Conservation (phyloP, 2,329 filamentous ascomycete species). For the Ceratocystis smalleyi region DNA sequence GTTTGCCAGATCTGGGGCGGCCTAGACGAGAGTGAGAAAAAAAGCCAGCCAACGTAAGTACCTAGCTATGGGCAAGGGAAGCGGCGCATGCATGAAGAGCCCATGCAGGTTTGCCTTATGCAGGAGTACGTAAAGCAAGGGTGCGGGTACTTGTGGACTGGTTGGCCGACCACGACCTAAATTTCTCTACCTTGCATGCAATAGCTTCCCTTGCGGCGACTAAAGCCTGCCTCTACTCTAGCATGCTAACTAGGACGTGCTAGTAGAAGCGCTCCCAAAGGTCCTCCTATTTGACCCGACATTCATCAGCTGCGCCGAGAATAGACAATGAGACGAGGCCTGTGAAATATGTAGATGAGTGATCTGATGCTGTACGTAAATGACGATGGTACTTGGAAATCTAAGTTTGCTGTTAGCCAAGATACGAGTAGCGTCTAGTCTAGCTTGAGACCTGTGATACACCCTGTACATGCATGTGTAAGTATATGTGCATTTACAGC, state of each 20-base stretch:
- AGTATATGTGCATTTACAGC: neutral
- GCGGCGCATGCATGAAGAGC: constrained; percentile 4
- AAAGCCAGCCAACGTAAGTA: neutral
- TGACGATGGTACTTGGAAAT: neutral
- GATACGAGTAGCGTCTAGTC: neutral
- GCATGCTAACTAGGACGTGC: too few relatives aligned
- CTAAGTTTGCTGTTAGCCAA: neutral
- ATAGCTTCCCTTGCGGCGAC: neutral
- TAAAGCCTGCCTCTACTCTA: neutral
- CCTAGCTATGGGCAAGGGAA: neutral
- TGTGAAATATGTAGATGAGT: neutral
- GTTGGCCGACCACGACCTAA: neutral
- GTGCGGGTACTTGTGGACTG: neutral
- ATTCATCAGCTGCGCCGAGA: neutral
- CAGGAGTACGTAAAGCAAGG: neutral
- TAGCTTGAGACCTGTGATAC: constrained; percentile 2
- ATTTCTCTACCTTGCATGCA: neutral
- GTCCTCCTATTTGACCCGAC: neutral
- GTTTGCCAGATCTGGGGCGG: neutral
- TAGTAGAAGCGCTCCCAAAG: neutral
- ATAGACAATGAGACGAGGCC: neutral
- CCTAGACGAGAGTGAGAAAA: neutral
- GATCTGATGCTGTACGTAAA: neutral
- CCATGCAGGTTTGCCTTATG: constrained; percentile 5
- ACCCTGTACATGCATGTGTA: neutral